Conservation (phyloP, 768 basidiomycete species). For the Panaeolus cyanescens region DNA sequence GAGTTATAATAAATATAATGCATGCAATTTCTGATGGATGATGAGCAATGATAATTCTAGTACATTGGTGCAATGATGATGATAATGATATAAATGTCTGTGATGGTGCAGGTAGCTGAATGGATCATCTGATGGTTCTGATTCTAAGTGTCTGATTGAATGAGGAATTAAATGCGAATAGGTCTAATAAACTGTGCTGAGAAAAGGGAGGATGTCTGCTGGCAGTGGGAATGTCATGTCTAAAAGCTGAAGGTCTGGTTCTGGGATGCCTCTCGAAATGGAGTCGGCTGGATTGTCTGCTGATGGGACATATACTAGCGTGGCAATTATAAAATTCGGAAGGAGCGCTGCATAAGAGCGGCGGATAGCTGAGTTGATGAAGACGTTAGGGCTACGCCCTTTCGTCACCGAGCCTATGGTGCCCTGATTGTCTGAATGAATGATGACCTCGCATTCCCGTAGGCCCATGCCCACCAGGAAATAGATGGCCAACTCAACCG, state of each 20-base stretch:
- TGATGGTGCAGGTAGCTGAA: background rate
- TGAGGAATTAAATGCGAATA: background rate
- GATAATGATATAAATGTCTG: no score
- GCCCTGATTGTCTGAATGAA: slow-evolving; percentile 35
- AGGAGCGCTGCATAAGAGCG: slow-evolving; percentile 8
- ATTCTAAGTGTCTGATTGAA: background rate
- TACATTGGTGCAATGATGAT: no score
- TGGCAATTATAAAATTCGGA: slow-evolving; percentile 17
- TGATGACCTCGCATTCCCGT: slow-evolving; percentile 16
- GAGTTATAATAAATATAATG: no score
- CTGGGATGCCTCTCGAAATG: slow-evolving; percentile 15
- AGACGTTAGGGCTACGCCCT: slow-evolving; percentile 28
- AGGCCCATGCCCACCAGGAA: slow-evolving; percentile 14
- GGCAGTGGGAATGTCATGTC: slow-evolving; percentile 11
- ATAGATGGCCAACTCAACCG: slow-evolving; percentile 21
- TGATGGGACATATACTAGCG: slow-evolving; percentile 25
- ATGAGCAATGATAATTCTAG: no score
- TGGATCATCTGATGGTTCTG: background rate
- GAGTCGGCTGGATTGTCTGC: slow-evolving; percentile 31
- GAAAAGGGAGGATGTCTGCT: slow-evolving; percentile 12
- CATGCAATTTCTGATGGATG: no score
- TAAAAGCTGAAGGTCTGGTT: background rate
- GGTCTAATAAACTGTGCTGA: slow-evolving; percentile 7
- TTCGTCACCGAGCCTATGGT: slow-evolving; percentile 32
- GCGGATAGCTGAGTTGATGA: background rate